These are phyloP conservation scores for Penicillium oxalicum DNA, from an alignment of 2,329 filamentous ascomycete genomes.

Conservation along the genomic window DNA sequence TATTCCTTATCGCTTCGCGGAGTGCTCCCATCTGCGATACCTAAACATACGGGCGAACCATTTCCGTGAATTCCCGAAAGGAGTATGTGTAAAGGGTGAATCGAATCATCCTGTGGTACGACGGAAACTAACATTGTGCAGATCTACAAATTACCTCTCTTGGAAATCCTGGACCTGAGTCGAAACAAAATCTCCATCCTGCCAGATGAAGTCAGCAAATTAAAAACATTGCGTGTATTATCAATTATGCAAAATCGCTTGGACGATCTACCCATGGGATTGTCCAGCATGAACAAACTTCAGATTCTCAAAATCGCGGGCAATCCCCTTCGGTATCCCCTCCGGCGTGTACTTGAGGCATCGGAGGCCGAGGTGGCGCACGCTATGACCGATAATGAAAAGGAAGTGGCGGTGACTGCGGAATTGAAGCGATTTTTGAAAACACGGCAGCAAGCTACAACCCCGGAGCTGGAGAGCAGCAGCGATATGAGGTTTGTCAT, in stretches of 20 bases:
- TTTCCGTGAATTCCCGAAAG: constrained; percentile 57
- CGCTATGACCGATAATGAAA: constrained; percentile 53
- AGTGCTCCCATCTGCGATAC: constrained; percentile 45
- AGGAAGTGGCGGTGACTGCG: constrained; percentile 54
- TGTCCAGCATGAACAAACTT: constrained; percentile 84
- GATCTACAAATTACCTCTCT: constrained; percentile 77
- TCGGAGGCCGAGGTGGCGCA: constrained; percentile 60
- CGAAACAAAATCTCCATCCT: constrained; percentile 75
- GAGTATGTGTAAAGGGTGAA: constrained; percentile 43
- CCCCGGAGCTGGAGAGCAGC: constrained; percentile 42
- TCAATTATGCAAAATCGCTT: constrained; percentile 84
- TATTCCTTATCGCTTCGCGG: constrained; percentile 44
- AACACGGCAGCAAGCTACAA: constrained; percentile 38
- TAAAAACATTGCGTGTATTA: constrained; percentile 82
- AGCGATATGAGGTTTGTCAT: constrained; percentile 39
- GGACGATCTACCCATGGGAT: constrained; percentile 71
- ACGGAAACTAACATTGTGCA: constrained; percentile 35
- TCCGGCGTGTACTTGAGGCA: constrained; percentile 60
- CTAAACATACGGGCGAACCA: constrained; percentile 47
- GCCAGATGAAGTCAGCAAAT: constrained; percentile 70
- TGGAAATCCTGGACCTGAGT: constrained; percentile 90
- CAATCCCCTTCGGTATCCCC: constrained; percentile 77
- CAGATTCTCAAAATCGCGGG: constrained; percentile 86
- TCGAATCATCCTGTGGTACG: not conserved
- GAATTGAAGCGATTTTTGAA: constrained; percentile 55